phyloP scores from a whole-genome alignment of 2,329 filamentous ascomycete species.

The Microdochium nivale region DNA sequence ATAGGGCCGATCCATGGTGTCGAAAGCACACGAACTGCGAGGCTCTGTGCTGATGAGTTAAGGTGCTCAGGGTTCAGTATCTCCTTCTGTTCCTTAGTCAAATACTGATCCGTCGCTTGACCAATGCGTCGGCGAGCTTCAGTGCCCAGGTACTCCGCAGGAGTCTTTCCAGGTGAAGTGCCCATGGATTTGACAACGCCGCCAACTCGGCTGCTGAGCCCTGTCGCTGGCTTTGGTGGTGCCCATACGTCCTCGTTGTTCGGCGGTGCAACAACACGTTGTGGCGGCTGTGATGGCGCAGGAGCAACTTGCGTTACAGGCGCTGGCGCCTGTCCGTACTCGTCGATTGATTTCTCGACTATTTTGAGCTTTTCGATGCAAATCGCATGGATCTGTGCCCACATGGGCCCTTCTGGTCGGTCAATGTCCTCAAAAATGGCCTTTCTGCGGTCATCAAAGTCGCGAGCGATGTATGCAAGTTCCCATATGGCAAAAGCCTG shows the following conservation, averaged over 20 bases:
- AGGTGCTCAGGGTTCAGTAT: slow-evolving; percentile 40
- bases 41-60: slow-evolving; percentile 35
- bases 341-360: slow-evolving; percentile 59
- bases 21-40: slow-evolving; percentile 35
- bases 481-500: slow-evolving; percentile 89
- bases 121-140: slow-evolving; percentile 40
- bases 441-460: slow-evolving; percentile 66
- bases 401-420: slow-evolving; percentile 68
- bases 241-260: slow-evolving; percentile 37
- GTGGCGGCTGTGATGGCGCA: slow-evolving; percentile 21
- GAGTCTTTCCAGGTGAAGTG: slow-evolving; percentile 37
- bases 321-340: slow-evolving; percentile 40
- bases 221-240: slow-evolving; percentile 24
- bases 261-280: slow-evolving; percentile 29
- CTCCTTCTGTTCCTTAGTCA: slow-evolving; percentile 46
- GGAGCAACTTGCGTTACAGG: slow-evolving; percentile 9
- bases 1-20: slow-evolving; percentile 51
- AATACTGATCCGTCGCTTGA: slow-evolving; percentile 36
- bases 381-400: slow-evolving; percentile 66
- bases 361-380: slow-evolving; percentile 62
- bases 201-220: slow-evolving; percentile 34
- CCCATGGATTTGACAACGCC: slow-evolving; percentile 34
- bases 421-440: slow-evolving; percentile 84
- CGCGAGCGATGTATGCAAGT: slow-evolving; percentile 67
- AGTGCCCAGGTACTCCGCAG: slow-evolving; percentile 39